Conservation (phyloP, 805 yeast species). For the Sugiyamaella valdiviana region DNA sequence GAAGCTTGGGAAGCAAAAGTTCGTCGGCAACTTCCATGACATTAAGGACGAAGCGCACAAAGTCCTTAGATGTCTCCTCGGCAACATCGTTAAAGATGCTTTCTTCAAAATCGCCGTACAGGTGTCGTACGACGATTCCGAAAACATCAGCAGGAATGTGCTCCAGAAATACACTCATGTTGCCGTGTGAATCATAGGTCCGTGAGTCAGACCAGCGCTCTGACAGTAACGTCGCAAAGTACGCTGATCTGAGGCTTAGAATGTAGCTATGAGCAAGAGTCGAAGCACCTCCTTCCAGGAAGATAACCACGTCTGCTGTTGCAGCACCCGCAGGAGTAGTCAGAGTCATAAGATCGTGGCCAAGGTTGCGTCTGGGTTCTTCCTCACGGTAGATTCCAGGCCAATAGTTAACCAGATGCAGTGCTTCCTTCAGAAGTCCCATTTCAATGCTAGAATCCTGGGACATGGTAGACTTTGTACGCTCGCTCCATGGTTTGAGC, state of each 20-base stretch:
- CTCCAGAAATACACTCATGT: constrained; percentile 34
- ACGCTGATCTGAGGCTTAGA: constrained; percentile 49
- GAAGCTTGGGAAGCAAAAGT: constrained; percentile 52
- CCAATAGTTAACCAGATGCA: constrained; percentile 19
- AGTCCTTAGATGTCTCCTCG: constrained; percentile 30
- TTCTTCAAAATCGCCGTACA: constrained; percentile 46
- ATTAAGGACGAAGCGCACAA: constrained; percentile 50
- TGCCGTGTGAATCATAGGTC: constrained; percentile 5
- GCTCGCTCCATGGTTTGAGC: constrained; percentile 19
- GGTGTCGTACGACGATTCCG: constrained; percentile 43
- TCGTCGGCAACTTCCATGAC: constrained; percentile 59
- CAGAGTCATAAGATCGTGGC: constrained; percentile 11
- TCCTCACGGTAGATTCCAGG: constrained; percentile 12
- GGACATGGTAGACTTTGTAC: constrained; percentile 19
- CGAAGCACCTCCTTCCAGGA: constrained; percentile 41
- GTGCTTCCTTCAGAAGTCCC: constrained; percentile 17
- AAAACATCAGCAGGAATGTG: constrained; percentile 42
- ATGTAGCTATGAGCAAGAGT: constrained; percentile 43
- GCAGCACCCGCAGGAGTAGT: background rate
- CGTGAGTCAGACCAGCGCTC: constrained; percentile 43
- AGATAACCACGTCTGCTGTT: constrained; percentile 39
- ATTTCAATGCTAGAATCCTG: constrained; percentile 11
- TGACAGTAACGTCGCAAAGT: constrained; percentile 54
- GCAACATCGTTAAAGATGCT: constrained; percentile 30
- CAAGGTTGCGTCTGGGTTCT: constrained; percentile 5